Conservation (phyloP, 2,329 filamentous ascomycete species). For the Penicillium sp. region DNA sequence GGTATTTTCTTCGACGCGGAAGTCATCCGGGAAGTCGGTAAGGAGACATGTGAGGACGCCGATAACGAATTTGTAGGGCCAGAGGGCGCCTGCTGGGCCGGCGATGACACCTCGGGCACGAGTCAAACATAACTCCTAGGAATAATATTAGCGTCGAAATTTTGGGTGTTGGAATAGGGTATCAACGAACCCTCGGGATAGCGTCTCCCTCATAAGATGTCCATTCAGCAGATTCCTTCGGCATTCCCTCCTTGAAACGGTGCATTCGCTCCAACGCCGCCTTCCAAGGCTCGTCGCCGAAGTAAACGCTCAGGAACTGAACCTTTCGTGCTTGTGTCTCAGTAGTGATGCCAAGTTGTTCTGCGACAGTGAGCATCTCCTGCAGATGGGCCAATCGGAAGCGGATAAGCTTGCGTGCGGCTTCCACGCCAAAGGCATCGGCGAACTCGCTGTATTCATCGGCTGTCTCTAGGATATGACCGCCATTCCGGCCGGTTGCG, state of each 20-base stretch:
- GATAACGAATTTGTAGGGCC: conserved; percentile 35
- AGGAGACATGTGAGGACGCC: conserved; percentile 20
- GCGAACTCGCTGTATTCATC: conserved; percentile 25
- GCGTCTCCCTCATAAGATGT: conserved; percentile 19
- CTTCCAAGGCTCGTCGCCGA: conserved; percentile 26
- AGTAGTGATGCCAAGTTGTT: conserved; percentile 21
- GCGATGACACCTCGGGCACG: conserved; percentile 25
- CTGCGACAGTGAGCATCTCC: conserved; percentile 21
- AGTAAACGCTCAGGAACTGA: conserved; percentile 29
- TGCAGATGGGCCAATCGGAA: conserved; percentile 27
- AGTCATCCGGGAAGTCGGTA: conserved; percentile 34
- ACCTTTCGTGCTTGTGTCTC: conserved; percentile 28
- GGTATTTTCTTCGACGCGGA: conserved; percentile 28
- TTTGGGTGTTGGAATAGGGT: neutral
- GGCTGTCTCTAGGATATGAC: conserved; percentile 30
- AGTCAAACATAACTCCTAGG: conserved; percentile 25
- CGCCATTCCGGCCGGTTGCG: conserved; percentile 36
- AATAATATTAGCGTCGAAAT: neutral
- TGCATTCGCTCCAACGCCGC: conserved; percentile 18
- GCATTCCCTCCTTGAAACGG: conserved; percentile 28
- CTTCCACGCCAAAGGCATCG: conserved; percentile 17
- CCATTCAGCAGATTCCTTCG: conserved; percentile 29
- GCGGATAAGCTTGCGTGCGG: conserved; percentile 20
- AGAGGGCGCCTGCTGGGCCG: conserved; percentile 31
- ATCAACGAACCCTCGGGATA: conserved; percentile 20